Percentiles rank a stretch among this genome's conserved stretches.
Evolutionary conservation across 1,284 basidiomycete species (phyloP).

Genomic region (Rhodofomes roseus): DNA sequence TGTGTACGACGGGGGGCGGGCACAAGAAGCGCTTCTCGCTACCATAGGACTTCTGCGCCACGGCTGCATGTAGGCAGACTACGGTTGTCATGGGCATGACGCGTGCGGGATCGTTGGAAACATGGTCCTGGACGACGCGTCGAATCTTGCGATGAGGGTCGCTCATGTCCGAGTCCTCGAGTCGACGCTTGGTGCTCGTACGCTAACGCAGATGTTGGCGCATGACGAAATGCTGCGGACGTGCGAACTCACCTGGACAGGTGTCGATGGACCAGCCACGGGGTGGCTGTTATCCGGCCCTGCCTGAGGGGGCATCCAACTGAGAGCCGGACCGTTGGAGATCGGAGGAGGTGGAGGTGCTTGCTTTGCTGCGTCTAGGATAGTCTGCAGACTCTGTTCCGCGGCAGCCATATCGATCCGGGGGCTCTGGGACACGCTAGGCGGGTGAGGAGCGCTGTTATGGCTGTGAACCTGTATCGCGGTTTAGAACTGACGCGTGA

Average conservation of each 20-base stretch:
- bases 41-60: constrained; percentile 90
- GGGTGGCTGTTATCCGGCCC: background rate
- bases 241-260: constrained; percentile 10
- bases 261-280: constrained; percentile 1
- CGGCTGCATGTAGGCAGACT: constrained; percentile 82
- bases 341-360: constrained; percentile 17
- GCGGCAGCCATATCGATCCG: constrained; percentile 33
- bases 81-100: constrained; percentile 86
- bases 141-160: constrained; percentile 77
- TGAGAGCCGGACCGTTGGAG: constrained; percentile 34
- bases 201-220: constrained; percentile 1
- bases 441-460: constrained; percentile 18
- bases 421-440: constrained; percentile 19
- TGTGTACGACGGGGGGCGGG: constrained; percentile 84
- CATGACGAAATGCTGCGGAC: background rate
- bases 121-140: constrained; percentile 75
- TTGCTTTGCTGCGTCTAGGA: constrained; percentile 46
- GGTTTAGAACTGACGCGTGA: constrained; percentile 18
- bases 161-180: constrained; percentile 62
- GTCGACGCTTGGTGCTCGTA: constrained; percentile 60
- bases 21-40: constrained; percentile 90
- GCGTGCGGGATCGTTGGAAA: constrained; percentile 65
- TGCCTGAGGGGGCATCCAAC: constrained; percentile 34
- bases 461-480: constrained; percentile 26
- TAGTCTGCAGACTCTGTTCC: constrained; percentile 61